Evolutionary conservation across 2,329 filamentous ascomycete species (phyloP).

Genomic region (Pseudogymnoascus sp.): DNA sequence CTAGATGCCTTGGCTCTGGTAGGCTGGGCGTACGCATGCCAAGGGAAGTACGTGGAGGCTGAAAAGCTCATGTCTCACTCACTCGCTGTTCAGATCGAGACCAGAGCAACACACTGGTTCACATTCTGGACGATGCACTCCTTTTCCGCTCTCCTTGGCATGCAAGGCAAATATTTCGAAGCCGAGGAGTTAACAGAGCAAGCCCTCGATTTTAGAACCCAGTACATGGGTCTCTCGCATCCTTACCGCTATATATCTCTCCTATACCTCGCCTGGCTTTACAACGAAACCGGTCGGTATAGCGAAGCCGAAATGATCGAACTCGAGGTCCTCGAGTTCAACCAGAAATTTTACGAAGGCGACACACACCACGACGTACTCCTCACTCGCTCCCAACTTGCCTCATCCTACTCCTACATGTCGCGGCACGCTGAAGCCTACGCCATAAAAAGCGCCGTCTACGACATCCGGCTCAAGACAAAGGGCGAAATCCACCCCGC

Average conservation of each 20-base stretch:
- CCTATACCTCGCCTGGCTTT: background rate
- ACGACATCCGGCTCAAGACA: background rate
- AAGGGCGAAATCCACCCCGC: background rate
- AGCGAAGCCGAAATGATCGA: background rate
- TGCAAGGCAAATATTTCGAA: background rate
- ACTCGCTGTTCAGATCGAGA: background rate
- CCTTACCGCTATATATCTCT: background rate
- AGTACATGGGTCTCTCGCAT: background rate
- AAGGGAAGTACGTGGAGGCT: background rate
- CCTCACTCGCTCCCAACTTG: background rate
- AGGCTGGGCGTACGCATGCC: background rate
- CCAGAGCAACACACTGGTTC: background rate
- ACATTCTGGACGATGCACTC: background rate
- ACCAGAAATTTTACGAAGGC: background rate
- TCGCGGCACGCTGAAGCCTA: background rate
- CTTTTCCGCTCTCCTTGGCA: background rate
- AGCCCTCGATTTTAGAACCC: background rate
- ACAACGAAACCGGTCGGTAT: background rate
- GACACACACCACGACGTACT: background rate
- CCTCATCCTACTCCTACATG: background rate
- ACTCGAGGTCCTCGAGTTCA: background rate
- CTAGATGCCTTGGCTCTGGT: background rate
- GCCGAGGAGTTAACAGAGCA: background rate
- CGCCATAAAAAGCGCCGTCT: background rate
- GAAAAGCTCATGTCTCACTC: background rate